These are phyloP conservation scores for Leccinum solheimii DNA, from an alignment of 1,284 basidiomycete species.

Conservation along the genomic window DNA sequence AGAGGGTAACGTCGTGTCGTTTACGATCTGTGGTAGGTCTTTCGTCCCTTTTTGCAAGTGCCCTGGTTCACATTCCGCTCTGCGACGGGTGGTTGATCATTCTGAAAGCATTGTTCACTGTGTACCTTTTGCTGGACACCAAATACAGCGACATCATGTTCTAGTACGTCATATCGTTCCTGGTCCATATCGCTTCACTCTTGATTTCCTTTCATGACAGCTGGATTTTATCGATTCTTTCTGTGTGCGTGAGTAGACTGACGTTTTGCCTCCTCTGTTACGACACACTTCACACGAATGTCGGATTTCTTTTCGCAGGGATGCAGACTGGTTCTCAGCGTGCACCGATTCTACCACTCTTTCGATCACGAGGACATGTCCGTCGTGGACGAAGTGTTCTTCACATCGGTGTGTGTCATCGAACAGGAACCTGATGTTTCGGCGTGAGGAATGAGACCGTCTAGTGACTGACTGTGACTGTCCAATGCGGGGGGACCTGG, in stretches of 20 bases:
- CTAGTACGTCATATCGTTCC: slow-evolving; percentile 8
- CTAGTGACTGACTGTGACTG: neutral
- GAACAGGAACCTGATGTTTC: slow-evolving; percentile 4
- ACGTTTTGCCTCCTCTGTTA: neutral
- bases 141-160: slow-evolving; percentile 13
- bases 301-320: slow-evolving; percentile 1
- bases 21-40: slow-evolving; percentile 10
- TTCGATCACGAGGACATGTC: neutral
- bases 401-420: slow-evolving; percentile 11
- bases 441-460: neutral
- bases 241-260: slow-evolving; percentile 6
- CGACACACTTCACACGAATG: neutral
- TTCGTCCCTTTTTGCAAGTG: neutral
- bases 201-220: neutral
- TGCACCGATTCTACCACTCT: slow-evolving; percentile 6
- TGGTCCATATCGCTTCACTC: neutral
- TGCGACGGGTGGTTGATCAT: neutral
- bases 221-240: slow-evolving; percentile 12
- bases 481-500: neutral
- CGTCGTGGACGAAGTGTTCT: neutral
- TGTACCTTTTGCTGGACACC: slow-evolving; percentile 9
- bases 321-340: slow-evolving; percentile 9
- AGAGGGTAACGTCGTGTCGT: slow-evolving; percentile 3
- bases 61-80: neutral
- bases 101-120: slow-evolving; percentile 8